Conservation (phyloP, 2,329 filamentous ascomycete genomes). For the Lanzia echinophila region DNA sequence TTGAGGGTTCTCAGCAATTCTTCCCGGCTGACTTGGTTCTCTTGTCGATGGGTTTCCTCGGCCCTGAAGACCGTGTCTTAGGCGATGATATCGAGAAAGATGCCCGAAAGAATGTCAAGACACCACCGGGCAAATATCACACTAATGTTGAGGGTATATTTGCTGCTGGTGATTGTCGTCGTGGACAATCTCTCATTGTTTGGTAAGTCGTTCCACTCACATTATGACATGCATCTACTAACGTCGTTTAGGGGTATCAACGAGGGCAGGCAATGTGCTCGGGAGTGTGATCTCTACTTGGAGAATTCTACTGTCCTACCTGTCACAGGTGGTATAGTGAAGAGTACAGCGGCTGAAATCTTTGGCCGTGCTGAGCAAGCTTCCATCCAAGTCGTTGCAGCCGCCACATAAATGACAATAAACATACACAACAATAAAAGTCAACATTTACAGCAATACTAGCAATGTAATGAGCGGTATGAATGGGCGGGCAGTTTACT, state of each 20-base stretch:
- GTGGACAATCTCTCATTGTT: conserved; percentile 92
- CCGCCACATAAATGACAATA: conserved; percentile 16
- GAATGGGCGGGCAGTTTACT: not conserved
- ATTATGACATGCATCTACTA: conserved; percentile 26
- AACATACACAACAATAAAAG: not conserved
- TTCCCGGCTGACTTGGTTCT: conserved; percentile 94
- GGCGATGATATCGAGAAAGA: conserved; percentile 89
- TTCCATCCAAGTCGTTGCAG: conserved; percentile 21
- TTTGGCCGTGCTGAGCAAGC: conserved; percentile 33
- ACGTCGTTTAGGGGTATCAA: conserved; percentile 72
- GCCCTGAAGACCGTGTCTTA: conserved; percentile 81
- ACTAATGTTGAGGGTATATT: conserved; percentile 88
- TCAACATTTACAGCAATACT: conserved; percentile 1
- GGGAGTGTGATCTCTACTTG: conserved; percentile 85
- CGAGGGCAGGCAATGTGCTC: conserved; percentile 86
- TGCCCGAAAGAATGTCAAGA: conserved; percentile 93
- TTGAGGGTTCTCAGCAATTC: conserved; percentile 88
- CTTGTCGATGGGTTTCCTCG: conserved; percentile 95
- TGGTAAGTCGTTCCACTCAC: conserved; percentile 54
- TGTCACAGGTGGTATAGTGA: conserved; percentile 88
- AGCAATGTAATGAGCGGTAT: not conserved
- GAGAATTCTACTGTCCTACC: conserved; percentile 74
- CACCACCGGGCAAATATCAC: conserved; percentile 74
- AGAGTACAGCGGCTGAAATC: conserved; percentile 69
- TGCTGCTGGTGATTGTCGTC: conserved; percentile 89